Conservation (phyloP, 306 rosid genomes). For the Pterocarpus macrocarpus region DNA sequence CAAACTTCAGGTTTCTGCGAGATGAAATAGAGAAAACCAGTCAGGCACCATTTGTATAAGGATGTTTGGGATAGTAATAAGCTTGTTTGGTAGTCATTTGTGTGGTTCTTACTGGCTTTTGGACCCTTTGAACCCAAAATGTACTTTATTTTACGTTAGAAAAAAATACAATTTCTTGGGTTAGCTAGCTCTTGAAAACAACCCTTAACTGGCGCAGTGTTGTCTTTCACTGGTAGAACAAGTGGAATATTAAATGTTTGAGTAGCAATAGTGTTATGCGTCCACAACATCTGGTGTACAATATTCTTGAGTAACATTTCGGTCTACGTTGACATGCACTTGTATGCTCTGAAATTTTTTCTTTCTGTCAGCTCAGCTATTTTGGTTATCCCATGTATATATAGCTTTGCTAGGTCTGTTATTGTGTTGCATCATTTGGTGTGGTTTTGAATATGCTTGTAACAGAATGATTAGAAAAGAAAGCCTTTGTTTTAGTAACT, state of each 20-base stretch:
- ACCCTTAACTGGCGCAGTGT: no score
- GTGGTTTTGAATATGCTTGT: neutral
- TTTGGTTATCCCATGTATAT: neutral
- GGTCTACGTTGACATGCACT: neutral
- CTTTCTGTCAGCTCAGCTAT: neutral
- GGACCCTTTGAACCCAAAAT: neutral
- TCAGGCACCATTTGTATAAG: neutral
- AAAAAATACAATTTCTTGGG: no score
- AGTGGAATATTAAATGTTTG: neutral
- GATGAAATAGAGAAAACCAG: neutral
- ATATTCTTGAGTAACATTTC: neutral
- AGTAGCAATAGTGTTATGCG: neutral
- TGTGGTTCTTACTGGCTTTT: neutral
- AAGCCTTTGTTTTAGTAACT: neutral
- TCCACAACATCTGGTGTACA: neutral
- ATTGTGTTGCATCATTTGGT: neutral
- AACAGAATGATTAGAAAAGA: neutral
- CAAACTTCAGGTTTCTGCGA: neutral
- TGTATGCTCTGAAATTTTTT: neutral
- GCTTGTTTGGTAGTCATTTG: neutral
- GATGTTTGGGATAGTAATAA: neutral
- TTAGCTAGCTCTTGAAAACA: no score
- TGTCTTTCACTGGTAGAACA: neutral
- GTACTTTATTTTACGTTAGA: neutral
- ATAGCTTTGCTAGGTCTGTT: neutral